These are phyloP conservation scores for Penstemon eatonii DNA, from an alignment of 257 asterid genomes.

Conservation along the genomic window DNA sequence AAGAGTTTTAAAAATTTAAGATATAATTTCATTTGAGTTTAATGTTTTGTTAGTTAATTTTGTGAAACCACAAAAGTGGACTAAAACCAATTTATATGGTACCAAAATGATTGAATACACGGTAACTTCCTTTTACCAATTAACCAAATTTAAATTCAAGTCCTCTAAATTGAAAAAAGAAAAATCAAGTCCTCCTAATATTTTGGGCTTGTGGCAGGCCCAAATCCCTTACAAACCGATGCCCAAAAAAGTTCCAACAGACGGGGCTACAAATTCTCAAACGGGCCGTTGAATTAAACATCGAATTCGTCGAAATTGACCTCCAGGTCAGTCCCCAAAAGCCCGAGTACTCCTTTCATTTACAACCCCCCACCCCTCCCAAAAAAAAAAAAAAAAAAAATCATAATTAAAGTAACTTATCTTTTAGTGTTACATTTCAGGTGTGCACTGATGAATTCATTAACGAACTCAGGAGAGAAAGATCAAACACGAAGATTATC, in stretches of 20 bases:
- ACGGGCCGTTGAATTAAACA: constrained; percentile 48
- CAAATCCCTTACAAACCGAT: not conserved
- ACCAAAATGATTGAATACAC: no score
- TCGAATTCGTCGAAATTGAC: constrained; percentile 59
- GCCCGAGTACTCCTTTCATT: not conserved
- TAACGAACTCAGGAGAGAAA: constrained; percentile 37
- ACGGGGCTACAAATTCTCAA: constrained; percentile 41
- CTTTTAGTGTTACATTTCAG: constrained; percentile 27
- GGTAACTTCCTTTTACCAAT: no score
- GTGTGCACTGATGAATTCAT: constrained; percentile 39
- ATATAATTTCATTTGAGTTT: no score
- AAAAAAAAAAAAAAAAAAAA: not conserved
- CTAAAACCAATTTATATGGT: no score
- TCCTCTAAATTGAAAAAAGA: no score
- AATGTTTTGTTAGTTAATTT: no score
- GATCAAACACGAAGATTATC: constrained; percentile 48
- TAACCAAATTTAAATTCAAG: no score
- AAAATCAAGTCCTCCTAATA: no score
- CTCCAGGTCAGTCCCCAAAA: constrained; percentile 36
- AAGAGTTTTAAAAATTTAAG: no score
- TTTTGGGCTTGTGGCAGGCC: constrained; percentile 30
- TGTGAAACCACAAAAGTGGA: no score
- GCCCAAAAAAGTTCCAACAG: constrained; percentile 30
- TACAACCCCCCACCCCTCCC: no score
- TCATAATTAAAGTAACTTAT: not conserved